Evolutionary conservation across 768 basidiomycete genomes (phyloP), one percentile per base, ranked within the genome.

Genomic region (Lactarius tabidus): DNA sequence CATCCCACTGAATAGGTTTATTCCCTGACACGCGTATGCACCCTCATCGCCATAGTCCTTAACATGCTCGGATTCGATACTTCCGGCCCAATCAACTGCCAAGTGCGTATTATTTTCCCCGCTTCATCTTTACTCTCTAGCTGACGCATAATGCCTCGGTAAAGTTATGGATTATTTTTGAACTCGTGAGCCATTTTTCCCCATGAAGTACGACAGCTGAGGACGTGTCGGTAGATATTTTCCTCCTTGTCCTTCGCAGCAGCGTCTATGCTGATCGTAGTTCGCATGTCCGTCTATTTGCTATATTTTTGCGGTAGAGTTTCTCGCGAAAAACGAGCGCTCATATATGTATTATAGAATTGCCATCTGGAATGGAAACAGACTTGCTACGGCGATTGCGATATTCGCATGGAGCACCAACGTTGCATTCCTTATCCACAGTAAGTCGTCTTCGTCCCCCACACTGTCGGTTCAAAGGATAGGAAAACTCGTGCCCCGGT

Each of bases 271-370:
- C 60, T 66, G 38, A 35, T 66, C 18, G 18, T 58, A 17, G 29
- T 65, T 33, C 64, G 64, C 48, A 52, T 43, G 64, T 65, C 33
- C 29, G 64, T 57, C 57, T 28, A 17, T 36, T 26, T 20, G 41
- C 17, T 8, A n/a, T 28, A 10, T 7, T 14, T 53, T 6, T 14
- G 3, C 2, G 33, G 33, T 33, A 8, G 4, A 33, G 33, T 33
- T 33, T 3, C 8, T 33, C 33, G 33, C 3, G n/a, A 3, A 18
- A 14, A 55, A 6, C 8, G 2, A 43, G 6, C 26, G 4, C 35
- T 17, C 29, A 17, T 29, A 52, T 28, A 18, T 65, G 3, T 3
- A 31, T 36, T 18, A 7, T 31, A 67, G 62, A 20, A 26, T 59
- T 3, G 62, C 57, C 3, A 54, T 67, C n/a, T 67, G 66, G 66